Evolutionary conservation across 345 rosid species (phyloP).

Genomic region (Eucalyptus regnans): DNA sequence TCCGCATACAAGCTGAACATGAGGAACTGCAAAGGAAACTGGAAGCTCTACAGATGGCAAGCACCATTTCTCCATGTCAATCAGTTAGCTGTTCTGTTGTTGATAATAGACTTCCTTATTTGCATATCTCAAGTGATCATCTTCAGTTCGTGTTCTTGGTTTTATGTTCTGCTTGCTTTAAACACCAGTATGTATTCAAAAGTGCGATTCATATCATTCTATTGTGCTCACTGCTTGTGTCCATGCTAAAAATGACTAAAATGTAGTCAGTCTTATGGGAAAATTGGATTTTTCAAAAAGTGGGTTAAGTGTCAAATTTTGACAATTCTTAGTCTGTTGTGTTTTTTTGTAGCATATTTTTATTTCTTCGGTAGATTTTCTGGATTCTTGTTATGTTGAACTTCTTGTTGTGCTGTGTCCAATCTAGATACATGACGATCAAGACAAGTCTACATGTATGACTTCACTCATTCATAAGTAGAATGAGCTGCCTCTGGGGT

Average conservation of each 20-base stretch:
- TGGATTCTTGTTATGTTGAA: background rate
- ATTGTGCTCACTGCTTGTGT: background rate
- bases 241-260: background rate
- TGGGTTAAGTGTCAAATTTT: background rate
- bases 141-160: background rate
- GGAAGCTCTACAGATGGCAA: conserved; percentile 70
- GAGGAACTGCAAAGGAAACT: conserved; percentile 85
- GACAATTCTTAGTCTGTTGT: background rate
- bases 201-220: background rate
- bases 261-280: background rate
- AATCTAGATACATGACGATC: background rate
- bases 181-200: background rate
- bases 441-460: background rate
- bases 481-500: background rate
- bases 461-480: background rate
- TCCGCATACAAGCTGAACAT: conserved; percentile 85
- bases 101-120: background rate
- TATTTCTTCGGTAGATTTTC: background rate
- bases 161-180: background rate
- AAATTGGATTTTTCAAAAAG: background rate
- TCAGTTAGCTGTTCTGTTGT: background rate
- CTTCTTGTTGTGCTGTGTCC: background rate
- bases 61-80: background rate
- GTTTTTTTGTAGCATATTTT: background rate
- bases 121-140: background rate